These are phyloP conservation scores for Yarrowia yakushimensis DNA, from an alignment of 805 yeast species.

Conservation along the genomic window DNA sequence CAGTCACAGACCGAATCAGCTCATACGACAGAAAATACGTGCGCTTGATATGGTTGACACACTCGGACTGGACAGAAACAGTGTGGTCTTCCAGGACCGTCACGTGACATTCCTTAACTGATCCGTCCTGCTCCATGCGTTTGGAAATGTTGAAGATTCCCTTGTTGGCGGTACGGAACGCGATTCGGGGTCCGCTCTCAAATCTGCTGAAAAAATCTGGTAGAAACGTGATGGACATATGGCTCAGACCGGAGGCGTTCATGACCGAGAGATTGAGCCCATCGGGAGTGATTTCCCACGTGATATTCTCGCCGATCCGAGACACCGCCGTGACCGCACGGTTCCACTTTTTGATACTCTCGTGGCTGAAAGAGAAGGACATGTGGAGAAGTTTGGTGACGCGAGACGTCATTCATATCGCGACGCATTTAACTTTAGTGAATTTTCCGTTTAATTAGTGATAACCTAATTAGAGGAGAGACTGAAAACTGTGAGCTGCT, in stretches of 20 bases:
- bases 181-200: neutral
- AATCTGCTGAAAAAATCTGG: neutral
- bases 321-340: conserved; percentile 1
- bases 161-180: conserved; percentile 1
- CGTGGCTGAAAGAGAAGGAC: conserved; percentile 1
- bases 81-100: neutral
- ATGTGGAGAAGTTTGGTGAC: neutral
- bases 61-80: neutral
- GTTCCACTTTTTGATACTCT: conserved; percentile 14
- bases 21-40: neutral
- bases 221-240: neutral
- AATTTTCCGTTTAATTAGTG: too few species aligned
- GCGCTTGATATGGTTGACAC: neutral
- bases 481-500: too few species aligned
- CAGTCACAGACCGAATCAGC: neutral
- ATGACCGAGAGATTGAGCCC: neutral
- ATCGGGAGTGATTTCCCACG: conserved; percentile 4
- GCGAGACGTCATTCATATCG: neutral
- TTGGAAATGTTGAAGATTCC: conserved; percentile 15
- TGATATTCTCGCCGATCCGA: conserved; percentile 8
- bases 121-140: conserved; percentile 1
- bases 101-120: neutral
- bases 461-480: too few species aligned
- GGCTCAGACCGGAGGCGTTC: conserved; percentile 11
- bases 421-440: neutral